phyloP scores from a whole-genome alignment of 371 early-diverging fungal genomes.

The Mucor sp. region DNA sequence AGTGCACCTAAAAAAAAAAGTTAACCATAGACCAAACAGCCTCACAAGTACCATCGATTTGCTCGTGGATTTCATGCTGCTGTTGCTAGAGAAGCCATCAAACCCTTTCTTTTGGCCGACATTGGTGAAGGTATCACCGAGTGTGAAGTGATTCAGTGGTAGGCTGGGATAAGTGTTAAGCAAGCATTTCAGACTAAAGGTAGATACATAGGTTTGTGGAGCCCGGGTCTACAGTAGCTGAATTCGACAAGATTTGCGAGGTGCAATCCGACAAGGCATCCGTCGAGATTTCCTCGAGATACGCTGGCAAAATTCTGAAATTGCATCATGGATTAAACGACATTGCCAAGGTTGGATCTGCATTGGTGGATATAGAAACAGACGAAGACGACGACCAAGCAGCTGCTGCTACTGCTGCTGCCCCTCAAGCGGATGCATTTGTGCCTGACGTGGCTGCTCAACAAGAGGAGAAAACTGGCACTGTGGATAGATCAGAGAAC shows the following conservation, averaged over 20 bases:
- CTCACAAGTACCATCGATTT: neutral
- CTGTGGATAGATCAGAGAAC: neutral
- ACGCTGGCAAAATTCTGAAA: slow-evolving; percentile 81
- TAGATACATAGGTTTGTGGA: slow-evolving; percentile 78
- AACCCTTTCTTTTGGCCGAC: slow-evolving; percentile 93
- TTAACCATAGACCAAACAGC: too few relatives aligned
- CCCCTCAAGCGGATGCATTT: neutral
- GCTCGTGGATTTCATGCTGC: slow-evolving; percentile 44
- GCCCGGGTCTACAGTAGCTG: slow-evolving; percentile 83
- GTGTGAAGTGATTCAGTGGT: slow-evolving; percentile 97
- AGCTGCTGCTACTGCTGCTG: neutral
- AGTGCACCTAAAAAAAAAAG: too few relatives aligned
- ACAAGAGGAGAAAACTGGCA: neutral
- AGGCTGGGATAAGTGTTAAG: slow-evolving; percentile 3
- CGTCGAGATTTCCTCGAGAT: slow-evolving; percentile 96
- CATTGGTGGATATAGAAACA: slow-evolving; percentile 91
- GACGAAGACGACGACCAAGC: slow-evolving; percentile 34
- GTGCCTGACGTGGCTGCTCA: neutral
- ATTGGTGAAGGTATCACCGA: slow-evolving; percentile 99
- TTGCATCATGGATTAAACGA: slow-evolving; percentile 86
- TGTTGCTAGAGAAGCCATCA: slow-evolving; percentile 37
- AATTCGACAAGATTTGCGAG: slow-evolving; percentile 96
- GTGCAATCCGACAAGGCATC: slow-evolving; percentile 98
- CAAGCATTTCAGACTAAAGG: neutral
- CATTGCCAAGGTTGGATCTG: slow-evolving; percentile 92